Evolutionary conservation across 352 stramenopile genomes (phyloP).

Genomic region (Aphanomyces invadans): DNA sequence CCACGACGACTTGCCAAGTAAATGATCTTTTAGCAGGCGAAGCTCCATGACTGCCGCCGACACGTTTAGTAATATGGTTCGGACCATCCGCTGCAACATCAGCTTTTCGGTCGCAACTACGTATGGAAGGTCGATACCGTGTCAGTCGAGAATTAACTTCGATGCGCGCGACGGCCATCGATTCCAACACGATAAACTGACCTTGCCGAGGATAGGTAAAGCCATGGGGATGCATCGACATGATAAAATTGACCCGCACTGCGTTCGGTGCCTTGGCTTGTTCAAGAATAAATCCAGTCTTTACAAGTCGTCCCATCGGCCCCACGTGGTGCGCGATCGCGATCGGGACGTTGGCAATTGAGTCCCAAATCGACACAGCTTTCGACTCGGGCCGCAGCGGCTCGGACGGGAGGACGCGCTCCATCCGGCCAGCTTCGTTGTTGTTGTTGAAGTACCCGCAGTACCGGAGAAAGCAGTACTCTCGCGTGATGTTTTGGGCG

Average conservation of each 20-base stretch:
- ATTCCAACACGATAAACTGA: neutral
- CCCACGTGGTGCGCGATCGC: neutral
- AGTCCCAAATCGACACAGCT: conserved; percentile 19
- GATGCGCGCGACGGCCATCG: too few relatives aligned
- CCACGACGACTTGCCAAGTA: conserved; percentile 11
- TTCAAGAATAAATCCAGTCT: conserved; percentile 17
- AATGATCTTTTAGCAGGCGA: conserved; percentile 21
- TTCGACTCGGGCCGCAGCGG: neutral
- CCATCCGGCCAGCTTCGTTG: neutral
- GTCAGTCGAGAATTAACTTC: neutral
- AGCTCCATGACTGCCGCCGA: conserved; percentile 19
- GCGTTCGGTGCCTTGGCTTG: conserved; percentile 17
- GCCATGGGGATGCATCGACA: neutral
- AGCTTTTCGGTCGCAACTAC: conserved; percentile 8
- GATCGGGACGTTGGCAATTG: neutral
- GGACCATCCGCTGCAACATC: conserved; percentile 18
- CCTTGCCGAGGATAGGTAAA: neutral
- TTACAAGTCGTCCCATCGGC: conserved; percentile 8
- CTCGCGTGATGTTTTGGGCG: conserved; percentile 1
- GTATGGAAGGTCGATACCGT: neutral
- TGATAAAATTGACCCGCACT: conserved; percentile 17
- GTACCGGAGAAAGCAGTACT: conserved; percentile 24
- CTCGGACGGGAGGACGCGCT: conserved; percentile 13
- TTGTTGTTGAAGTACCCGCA: conserved; percentile 12
- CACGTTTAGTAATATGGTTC: conserved; percentile 15